These are phyloP conservation scores for Exophiala aquamarina DNA, from an alignment of 2,329 filamentous ascomycete genomes.

Conservation along the genomic window DNA sequence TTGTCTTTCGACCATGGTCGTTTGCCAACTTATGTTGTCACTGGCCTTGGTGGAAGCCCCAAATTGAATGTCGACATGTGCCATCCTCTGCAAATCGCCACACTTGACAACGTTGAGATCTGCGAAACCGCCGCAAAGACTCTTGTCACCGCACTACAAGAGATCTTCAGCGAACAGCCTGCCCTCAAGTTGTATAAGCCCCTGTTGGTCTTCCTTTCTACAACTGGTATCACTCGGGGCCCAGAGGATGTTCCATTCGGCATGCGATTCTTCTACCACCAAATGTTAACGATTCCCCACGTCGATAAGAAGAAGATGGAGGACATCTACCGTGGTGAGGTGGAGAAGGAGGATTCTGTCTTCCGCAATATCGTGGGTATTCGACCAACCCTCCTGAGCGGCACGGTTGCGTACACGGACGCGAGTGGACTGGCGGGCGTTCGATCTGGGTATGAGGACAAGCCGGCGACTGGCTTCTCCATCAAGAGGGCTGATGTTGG, in stretches of 20 bases:
- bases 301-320: slow-evolving; percentile 41
- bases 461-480: slow-evolving; percentile 35
- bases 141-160: slow-evolving; percentile 29
- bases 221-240: slow-evolving; percentile 33
- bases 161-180: slow-evolving; percentile 24
- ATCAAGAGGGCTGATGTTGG: slow-evolving; percentile 38
- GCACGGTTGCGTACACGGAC: slow-evolving; percentile 20
- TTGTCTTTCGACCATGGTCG: slow-evolving; percentile 27
- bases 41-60: slow-evolving; percentile 44
- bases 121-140: slow-evolving; percentile 34
- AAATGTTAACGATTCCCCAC: slow-evolving; percentile 33
- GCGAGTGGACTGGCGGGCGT: slow-evolving; percentile 31
- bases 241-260: slow-evolving; percentile 31
- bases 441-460: slow-evolving; percentile 30
- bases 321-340: slow-evolving; percentile 30
- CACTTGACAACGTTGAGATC: slow-evolving; percentile 36
- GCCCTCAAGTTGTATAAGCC: slow-evolving; percentile 19
- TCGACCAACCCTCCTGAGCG: slow-evolving; percentile 36
- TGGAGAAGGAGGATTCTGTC: slow-evolving; percentile 32
- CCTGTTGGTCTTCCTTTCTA: slow-evolving; percentile 33
- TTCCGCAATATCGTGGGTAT: slow-evolving; percentile 31
- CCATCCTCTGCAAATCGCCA: slow-evolving; percentile 29
- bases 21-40: slow-evolving; percentile 44
- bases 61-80: slow-evolving; percentile 27
- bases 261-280: slow-evolving; percentile 36